A percentile compares a stretch with the other conserved stretches of the same genome.
Evolutionary conservation across 257 asterid species (phyloP).

Genomic region (Parsonsia alboflavescens): DNA sequence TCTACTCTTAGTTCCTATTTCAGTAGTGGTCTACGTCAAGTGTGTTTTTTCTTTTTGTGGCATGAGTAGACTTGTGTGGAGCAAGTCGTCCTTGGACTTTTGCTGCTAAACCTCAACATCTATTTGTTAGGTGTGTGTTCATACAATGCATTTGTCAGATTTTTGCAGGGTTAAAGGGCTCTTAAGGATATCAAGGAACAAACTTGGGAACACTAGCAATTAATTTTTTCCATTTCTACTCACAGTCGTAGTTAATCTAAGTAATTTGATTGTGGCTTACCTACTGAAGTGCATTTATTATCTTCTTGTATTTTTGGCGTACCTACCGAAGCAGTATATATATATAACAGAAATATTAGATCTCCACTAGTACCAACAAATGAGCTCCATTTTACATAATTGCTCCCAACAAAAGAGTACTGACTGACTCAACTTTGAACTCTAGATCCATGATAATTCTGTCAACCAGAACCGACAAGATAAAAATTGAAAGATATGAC

Average conservation of each 20-base stretch:
- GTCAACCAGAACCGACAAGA: conserved; percentile 1
- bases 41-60: neutral
- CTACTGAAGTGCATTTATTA: neutral
- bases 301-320: neutral
- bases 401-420: neutral
- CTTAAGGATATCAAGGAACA: neutral
- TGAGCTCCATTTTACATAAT: neutral
- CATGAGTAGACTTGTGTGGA: neutral
- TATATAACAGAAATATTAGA: neutral
- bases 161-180: neutral
- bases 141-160: neutral
- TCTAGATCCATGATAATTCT: conserved; percentile 3
- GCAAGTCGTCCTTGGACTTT: neutral
- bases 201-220: neutral
- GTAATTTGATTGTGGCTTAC: neutral
- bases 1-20: neutral
- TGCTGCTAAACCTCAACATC: neutral
- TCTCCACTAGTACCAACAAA: neutral
- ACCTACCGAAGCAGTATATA: neutral
- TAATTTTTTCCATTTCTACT: neutral
- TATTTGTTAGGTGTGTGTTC: neutral
- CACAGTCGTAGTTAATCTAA: neutral
- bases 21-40: neutral
- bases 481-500: conserved; percentile 2
- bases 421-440: neutral